These are phyloP conservation scores for Castanea mollissima DNA, from an alignment of 306 rosid species.

Conservation along the genomic window DNA sequence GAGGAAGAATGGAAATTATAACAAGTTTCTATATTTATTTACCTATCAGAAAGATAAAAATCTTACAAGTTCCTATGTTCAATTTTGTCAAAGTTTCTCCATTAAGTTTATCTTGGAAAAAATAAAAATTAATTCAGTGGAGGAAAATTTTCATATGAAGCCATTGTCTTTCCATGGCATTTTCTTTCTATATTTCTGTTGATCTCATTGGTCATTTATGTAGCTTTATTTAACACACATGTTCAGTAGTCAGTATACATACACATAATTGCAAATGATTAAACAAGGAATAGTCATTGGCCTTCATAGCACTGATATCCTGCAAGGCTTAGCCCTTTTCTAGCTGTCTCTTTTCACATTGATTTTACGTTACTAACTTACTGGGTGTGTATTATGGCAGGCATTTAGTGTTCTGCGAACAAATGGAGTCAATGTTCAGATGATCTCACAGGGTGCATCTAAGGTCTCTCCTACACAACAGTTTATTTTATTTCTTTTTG, in stretches of 20 bases:
- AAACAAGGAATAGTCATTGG: background rate
- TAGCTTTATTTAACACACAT: background rate
- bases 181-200: background rate
- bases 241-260: background rate
- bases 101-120: background rate
- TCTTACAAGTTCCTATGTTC: background rate
- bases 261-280: background rate
- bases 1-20: slow-evolving; percentile 1
- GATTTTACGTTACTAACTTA: slow-evolving; percentile 18
- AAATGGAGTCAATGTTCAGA: slow-evolving; percentile 88
- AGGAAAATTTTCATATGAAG: no score
- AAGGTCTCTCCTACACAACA: slow-evolving; percentile 54
- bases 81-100: background rate
- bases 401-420: slow-evolving; percentile 76
- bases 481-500: background rate
- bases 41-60: no score
- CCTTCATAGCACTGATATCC: slow-evolving; percentile 1
- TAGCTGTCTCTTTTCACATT: slow-evolving; percentile 7
- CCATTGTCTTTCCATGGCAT: background rate
- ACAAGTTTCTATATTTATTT: background rate
- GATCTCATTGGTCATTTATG: background rate
- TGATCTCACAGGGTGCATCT: slow-evolving; percentile 98
- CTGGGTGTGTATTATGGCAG: slow-evolving; percentile 41
- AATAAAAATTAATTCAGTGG: no score
- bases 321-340: slow-evolving; percentile 5